Evolutionary conservation across 2,329 filamentous ascomycete genomes (phyloP).

Genomic region (Grosmannia huntii): DNA sequence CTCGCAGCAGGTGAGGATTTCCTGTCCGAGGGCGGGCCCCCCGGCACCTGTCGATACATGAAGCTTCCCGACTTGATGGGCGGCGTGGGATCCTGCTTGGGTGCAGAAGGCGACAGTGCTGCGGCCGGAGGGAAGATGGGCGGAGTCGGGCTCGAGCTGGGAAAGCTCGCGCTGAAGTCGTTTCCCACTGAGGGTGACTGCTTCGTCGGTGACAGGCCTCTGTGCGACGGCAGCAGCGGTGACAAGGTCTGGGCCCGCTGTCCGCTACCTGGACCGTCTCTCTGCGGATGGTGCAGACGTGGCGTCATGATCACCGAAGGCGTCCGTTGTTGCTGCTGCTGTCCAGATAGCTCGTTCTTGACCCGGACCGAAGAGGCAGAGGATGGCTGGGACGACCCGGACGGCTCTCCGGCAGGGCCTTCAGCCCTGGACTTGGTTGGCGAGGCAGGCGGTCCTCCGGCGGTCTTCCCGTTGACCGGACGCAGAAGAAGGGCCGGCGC

Average conservation of each 20-base stretch:
- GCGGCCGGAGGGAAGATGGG: conserved; percentile 45
- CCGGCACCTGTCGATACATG: conserved; percentile 15
- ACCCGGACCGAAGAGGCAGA: neutral
- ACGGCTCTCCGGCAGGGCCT: neutral
- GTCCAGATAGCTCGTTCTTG: neutral
- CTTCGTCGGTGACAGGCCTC: conserved; percentile 39
- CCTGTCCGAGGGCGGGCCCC: neutral
- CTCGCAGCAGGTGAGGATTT: neutral
- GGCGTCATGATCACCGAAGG: conserved; percentile 14
- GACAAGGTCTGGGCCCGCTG: conserved; percentile 21
- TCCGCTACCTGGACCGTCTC: conserved; percentile 10
- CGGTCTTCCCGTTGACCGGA: neutral
- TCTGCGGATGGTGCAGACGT: conserved; percentile 15
- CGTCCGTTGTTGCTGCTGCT: conserved; percentile 12
- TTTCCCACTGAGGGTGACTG: conserved; percentile 31
- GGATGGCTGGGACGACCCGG: neutral
- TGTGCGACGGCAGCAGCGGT: conserved; percentile 29
- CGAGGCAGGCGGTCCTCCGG: neutral
- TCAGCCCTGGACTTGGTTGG: neutral
- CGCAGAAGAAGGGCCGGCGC: conserved; percentile 8
- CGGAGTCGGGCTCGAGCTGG: conserved; percentile 19
- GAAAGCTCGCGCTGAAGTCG: conserved; percentile 16
- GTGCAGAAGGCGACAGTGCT: conserved; percentile 43
- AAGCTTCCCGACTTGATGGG: conserved; percentile 39
- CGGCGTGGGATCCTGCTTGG: conserved; percentile 44